These are phyloP conservation scores for Xylariomycetidae sp. DNA, from an alignment of 2,329 filamentous ascomycete genomes.

Conservation along the genomic window DNA sequence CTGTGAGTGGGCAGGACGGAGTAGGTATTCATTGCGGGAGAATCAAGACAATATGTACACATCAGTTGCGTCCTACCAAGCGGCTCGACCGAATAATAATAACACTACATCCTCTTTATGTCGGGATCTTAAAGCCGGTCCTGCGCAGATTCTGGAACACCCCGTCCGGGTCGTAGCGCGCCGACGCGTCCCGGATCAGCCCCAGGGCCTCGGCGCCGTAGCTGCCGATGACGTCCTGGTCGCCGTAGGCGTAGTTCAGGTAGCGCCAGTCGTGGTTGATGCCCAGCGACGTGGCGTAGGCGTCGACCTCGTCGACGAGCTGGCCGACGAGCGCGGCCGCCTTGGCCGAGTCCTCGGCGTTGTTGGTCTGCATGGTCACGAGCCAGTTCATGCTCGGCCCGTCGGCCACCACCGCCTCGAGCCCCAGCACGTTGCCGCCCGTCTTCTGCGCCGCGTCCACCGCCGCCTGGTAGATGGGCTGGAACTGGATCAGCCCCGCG, in stretches of 20 bases:
- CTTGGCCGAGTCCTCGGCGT: constrained; percentile 28
- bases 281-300: constrained; percentile 5
- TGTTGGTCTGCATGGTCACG: constrained; percentile 34
- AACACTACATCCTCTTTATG: too few relatives aligned
- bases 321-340: constrained; percentile 25
- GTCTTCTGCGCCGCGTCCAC: constrained; percentile 15
- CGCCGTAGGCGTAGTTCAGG: constrained; percentile 36
- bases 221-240: constrained; percentile 27
- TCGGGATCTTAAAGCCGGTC: constrained; percentile 18
- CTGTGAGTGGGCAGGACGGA: too few relatives aligned
- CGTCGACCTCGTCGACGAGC: constrained; percentile 9
- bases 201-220: constrained; percentile 30
- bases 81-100: too few relatives aligned
- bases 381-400: constrained; percentile 33
- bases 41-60: too few relatives aligned
- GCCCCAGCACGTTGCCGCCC: constrained; percentile 29
- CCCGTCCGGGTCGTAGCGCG: constrained; percentile 22
- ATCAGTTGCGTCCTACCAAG: too few relatives aligned
- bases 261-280: constrained; percentile 20
- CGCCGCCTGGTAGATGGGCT: constrained; percentile 27
- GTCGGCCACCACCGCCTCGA: constrained; percentile 29
- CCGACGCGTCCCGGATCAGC: constrained; percentile 14
- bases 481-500: constrained; percentile 25
- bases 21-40: too few relatives aligned
- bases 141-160: constrained; percentile 23